These are phyloP conservation scores for Macrotyloma uniflorum DNA, from an alignment of 306 rosid genomes.

Conservation along the genomic window DNA sequence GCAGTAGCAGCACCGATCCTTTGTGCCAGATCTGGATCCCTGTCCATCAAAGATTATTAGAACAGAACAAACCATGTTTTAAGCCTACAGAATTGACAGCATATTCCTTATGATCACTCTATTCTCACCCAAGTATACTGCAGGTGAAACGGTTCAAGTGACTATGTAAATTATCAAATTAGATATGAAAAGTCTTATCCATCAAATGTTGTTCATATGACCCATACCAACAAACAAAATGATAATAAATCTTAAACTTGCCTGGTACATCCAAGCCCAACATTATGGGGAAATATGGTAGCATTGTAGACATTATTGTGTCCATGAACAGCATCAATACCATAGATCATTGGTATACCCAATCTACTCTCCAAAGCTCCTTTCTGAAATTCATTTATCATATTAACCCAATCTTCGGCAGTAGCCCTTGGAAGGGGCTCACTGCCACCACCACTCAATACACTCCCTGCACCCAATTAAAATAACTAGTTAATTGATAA, in stretches of 20 bases:
- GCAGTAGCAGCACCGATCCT: constrained; percentile 95
- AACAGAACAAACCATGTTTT: constrained; percentile 25
- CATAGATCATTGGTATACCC: constrained; percentile 96
- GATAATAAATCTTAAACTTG: constrained; percentile 46
- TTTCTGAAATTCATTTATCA: constrained; percentile 86
- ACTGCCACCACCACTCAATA: constrained; percentile 96
- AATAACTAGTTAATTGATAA: constrained; percentile 17
- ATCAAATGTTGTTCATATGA: not conserved
- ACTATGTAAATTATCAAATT: constrained; percentile 7
- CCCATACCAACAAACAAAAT: not conserved
- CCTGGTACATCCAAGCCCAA: constrained; percentile 98
- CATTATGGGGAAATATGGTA: constrained; percentile 92
- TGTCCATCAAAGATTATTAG: constrained; percentile 41
- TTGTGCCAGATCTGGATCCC: constrained; percentile 70
- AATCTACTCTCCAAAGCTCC: constrained; percentile 78
- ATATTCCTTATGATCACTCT: not conserved
- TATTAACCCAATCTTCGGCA: constrained; percentile 89
- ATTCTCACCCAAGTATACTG: constrained; percentile 9
- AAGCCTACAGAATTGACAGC: not conserved
- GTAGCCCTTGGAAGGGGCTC: constrained; percentile 85
- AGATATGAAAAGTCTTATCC: not conserved
- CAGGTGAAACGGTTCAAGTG: constrained; percentile 7
- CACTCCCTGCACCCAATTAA: constrained; percentile 72
- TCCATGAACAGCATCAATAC: constrained; percentile 98
- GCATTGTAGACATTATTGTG: constrained; percentile 95